phyloP scores from a whole-genome alignment of 768 basidiomycete species.

The Termitomyces sp. region DNA sequence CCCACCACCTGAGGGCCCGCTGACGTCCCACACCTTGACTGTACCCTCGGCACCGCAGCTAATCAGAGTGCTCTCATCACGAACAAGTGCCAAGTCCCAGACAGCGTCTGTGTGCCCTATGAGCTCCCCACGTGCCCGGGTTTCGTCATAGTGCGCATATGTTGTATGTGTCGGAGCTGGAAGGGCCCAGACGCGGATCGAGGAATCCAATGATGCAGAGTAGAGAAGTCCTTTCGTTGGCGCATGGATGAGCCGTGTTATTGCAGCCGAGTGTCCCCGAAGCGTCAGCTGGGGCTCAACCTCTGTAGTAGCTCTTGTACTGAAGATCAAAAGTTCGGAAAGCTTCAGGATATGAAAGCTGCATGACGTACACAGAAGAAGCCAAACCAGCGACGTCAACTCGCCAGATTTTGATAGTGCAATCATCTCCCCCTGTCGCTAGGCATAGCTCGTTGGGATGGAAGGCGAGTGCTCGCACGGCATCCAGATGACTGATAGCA shows the following conservation, averaged over 20 bases:
- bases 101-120: constrained; percentile 95
- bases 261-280: constrained; percentile 88
- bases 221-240: constrained; percentile 77
- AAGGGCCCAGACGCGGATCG: constrained; percentile 88
- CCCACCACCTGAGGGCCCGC: constrained; percentile 60
- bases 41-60: constrained; percentile 89
- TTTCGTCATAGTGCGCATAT: constrained; percentile 88
- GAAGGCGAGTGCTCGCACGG: constrained; percentile 88
- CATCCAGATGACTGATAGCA: constrained; percentile 79
- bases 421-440: constrained; percentile 94
- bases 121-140: constrained; percentile 71
- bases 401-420: constrained; percentile 94
- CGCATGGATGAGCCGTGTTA: constrained; percentile 83
- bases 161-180: constrained; percentile 78
- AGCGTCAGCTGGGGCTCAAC: constrained; percentile 92
- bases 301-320: constrained; percentile 75
- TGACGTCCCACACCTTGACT: constrained; percentile 93
- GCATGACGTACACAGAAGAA: constrained; percentile 66
- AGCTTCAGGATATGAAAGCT: constrained; percentile 11
- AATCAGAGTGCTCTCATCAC: constrained; percentile 81
- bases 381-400: constrained; percentile 76
- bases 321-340: constrained; percentile 29
- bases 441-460: constrained; percentile 82
- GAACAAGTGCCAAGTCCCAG: constrained; percentile 89
- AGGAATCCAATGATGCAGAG: constrained; percentile 91